Evolutionary conservation across 495 filamentous ascomycete species (phyloP), one percentile per base, ranked within the genome.

Genomic region (Lophiotrema nucula): DNA sequence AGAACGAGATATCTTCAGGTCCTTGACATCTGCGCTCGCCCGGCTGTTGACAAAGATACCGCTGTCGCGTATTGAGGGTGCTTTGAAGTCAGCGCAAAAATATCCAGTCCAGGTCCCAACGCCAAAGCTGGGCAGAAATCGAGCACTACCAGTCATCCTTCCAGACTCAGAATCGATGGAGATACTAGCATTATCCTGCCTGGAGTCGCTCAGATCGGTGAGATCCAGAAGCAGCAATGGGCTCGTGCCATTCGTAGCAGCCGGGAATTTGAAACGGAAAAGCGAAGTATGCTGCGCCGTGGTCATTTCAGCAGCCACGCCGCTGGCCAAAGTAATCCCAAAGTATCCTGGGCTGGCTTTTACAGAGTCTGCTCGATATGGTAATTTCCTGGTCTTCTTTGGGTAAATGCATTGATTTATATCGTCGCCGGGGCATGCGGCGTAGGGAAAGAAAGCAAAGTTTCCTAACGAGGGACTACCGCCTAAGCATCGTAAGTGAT

Each of bases 361-460:
- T 2, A 84, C 76, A 8, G 77, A 82, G 22, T 67, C 70, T 41
- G 75, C 75, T 13, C 49, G n/a, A 28, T 74, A 69, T 69, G 77
- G 81, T 4, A 65, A 48, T 1, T 70, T 65, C 3, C 75, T 77
- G 53, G 79, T 67, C 15, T 78, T 74, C 43, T 84, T 83, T 22
- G 82, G 78, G 66, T 82, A 89, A n/a, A 69, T 73, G 65, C 87
- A 90, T 19, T 76, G 74, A 56, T 86, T 77, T 39, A 89, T 61
- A 56, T 87, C 80, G 44, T 87, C 80, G 12, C 74, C 75, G 0
- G 82, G 78, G 53, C 88, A 91, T 46, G 77, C 75, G 15, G 79
- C 77, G 54, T 87, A 83, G 1, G 85, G 77, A 53, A 91, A 90
- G 1, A 90, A 71, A 3, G 87, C 80, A 47, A 90, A 90, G 70